Conservation (phyloP, 2,329 filamentous ascomycete genomes). For the Epichloe sp. region DNA sequence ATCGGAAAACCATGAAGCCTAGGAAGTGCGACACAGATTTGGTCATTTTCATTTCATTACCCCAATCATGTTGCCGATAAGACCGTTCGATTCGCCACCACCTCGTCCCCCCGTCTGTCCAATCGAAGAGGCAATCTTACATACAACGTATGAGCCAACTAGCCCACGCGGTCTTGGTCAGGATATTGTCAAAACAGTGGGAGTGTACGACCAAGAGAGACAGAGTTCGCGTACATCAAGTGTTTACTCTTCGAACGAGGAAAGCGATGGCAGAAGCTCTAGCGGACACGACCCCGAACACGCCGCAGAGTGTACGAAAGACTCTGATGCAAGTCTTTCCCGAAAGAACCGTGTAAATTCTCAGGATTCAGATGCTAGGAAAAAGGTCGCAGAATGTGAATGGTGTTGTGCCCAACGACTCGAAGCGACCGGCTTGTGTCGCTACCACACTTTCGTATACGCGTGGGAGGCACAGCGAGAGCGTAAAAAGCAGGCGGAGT, state of each 20-base stretch:
- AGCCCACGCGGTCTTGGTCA: too few relatives aligned
- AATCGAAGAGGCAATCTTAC: not conserved
- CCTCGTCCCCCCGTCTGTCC: not conserved
- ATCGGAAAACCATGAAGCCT: not conserved
- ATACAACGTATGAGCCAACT: too few relatives aligned
- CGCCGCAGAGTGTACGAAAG: not conserved
- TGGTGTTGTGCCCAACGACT: not conserved
- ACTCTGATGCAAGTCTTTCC: not conserved
- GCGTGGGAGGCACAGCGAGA: too few relatives aligned
- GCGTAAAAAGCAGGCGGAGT: too few relatives aligned
- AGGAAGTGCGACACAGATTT: not conserved
- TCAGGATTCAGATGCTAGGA: not conserved
- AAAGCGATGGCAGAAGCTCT: not conserved
- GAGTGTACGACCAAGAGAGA: not conserved
- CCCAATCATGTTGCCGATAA: not conserved
- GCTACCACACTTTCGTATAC: too few relatives aligned
- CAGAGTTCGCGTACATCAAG: constrained; percentile 1
- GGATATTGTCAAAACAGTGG: too few relatives aligned
- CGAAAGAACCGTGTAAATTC: not conserved
- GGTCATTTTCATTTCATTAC: not conserved
- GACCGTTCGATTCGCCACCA: not conserved
- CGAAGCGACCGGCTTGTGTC: too few relatives aligned
- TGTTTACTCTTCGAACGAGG: not conserved
- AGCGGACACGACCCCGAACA: not conserved
- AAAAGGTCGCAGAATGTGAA: not conserved